These are phyloP conservation scores for Phaeotremella skinneri DNA, from an alignment of 768 basidiomycete species.

Conservation along the genomic window DNA sequence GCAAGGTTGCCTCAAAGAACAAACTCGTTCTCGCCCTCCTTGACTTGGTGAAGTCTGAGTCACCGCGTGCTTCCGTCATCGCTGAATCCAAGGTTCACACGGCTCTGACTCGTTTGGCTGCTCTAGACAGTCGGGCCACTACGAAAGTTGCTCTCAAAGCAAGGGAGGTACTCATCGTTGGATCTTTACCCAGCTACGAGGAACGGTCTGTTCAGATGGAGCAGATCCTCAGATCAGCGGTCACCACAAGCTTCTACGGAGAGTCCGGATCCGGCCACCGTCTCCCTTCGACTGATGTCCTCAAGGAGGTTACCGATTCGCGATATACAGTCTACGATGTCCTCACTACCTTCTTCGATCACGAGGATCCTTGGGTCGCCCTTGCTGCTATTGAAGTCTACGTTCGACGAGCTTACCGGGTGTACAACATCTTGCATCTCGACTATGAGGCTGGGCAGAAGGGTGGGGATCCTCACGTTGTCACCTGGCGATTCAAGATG, in stretches of 20 bases:
- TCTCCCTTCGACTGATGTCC: slow-evolving; percentile 76
- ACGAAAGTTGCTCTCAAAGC: slow-evolving; percentile 88
- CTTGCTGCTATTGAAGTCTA: slow-evolving; percentile 95
- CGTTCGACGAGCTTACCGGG: slow-evolving; percentile 89
- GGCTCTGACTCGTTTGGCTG: slow-evolving; percentile 75
- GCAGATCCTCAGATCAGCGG: slow-evolving; percentile 80
- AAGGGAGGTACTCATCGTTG: slow-evolving; percentile 91
- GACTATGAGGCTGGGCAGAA: slow-evolving; percentile 93
- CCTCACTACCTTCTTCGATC: slow-evolving; percentile 89
- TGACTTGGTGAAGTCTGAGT: slow-evolving; percentile 81
- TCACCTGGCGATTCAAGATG: slow-evolving; percentile 95
- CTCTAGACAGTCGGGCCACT: slow-evolving; percentile 90
- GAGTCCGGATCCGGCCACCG: slow-evolving; percentile 70
- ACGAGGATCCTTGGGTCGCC: slow-evolving; percentile 75
- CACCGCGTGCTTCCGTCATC: slow-evolving; percentile 65
- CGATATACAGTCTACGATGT: slow-evolving; percentile 97
- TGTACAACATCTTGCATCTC: slow-evolving; percentile 83
- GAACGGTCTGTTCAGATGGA: slow-evolving; percentile 94
- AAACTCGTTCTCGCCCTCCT: slow-evolving; percentile 81
- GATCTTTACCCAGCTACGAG: slow-evolving; percentile 95
- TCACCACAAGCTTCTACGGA: slow-evolving; percentile 83
- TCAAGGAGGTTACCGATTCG: slow-evolving; percentile 92
- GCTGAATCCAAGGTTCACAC: slow-evolving; percentile 70
- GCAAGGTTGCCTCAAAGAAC: slow-evolving; percentile 88
- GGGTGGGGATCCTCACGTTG: slow-evolving; percentile 74